phyloP scores from a whole-genome alignment of 2,329 filamentous ascomycete genomes.

The Calonectria honghensis region DNA sequence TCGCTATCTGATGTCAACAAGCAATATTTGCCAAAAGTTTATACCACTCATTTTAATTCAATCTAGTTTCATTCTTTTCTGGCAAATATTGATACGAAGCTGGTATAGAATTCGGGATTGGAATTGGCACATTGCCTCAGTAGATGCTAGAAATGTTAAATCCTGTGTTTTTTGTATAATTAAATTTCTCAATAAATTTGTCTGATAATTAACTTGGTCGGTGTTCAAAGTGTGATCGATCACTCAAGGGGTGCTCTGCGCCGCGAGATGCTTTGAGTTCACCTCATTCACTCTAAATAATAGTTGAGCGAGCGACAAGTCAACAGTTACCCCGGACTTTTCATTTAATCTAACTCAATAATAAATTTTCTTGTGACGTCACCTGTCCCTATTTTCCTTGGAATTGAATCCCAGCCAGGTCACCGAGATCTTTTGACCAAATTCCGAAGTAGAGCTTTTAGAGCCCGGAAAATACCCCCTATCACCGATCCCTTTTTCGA shows the following conservation, averaged over 20 bases:
- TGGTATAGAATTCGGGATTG: not conserved
- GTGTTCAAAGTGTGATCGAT: not conserved
- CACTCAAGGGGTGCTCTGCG: not conserved
- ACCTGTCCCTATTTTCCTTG: not conserved
- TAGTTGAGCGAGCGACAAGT: not conserved
- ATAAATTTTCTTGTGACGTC: not conserved
- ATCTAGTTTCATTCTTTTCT: not conserved
- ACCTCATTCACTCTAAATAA: not conserved
- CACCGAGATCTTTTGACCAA: not conserved
- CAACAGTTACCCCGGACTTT: not conserved
- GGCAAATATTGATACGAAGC: not conserved
- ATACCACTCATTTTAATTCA: not conserved
- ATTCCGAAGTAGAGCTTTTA: not conserved
- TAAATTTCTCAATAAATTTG: not conserved
- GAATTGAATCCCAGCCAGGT: not conserved
- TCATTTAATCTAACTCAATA: not conserved
- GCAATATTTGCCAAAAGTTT: not conserved
- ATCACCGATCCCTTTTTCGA: not conserved
- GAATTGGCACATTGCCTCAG: not conserved
- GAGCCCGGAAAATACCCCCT: not conserved
- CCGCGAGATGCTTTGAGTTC: no score
- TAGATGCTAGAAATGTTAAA: not conserved
- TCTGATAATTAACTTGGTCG: not conserved
- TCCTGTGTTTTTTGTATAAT: no score
- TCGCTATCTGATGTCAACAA: not conserved